phyloP scores from a whole-genome alignment of 2,329 filamentous ascomycete species.

The Cordyceps fumosorosea region DNA sequence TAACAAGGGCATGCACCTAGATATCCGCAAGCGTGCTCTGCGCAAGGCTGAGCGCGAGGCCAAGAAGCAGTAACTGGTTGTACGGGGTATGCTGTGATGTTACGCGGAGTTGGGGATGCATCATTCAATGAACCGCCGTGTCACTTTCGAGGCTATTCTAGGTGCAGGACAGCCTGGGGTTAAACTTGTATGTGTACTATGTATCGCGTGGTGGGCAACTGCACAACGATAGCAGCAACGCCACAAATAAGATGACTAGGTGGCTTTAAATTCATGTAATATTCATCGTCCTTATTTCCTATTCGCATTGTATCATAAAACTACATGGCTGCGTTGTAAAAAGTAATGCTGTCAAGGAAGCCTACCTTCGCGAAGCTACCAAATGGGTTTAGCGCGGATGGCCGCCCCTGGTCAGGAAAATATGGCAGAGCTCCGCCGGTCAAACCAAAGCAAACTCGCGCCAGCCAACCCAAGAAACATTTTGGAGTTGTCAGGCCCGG shows the following conservation, averaged over 20 bases:
- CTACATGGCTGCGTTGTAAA: too few species aligned
- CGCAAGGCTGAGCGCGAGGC: conserved; percentile 77
- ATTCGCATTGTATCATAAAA: too few species aligned
- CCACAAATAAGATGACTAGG: background rate
- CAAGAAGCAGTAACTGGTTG: conserved; percentile 50
- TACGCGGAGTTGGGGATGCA: background rate
- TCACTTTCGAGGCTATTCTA: background rate
- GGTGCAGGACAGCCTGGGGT: too few species aligned
- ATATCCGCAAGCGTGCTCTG: conserved; percentile 75
- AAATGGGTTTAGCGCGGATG: conserved; percentile 10
- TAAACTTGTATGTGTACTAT: too few species aligned
- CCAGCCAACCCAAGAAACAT: conserved; percentile 7
- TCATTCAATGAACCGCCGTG: background rate
- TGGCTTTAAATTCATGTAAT: background rate
- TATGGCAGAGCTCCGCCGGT: conserved; percentile 11
- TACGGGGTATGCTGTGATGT: background rate
- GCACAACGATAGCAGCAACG: too few species aligned
- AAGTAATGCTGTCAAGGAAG: background rate
- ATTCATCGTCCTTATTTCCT: background rate
- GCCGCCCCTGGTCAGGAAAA: conserved; percentile 8
- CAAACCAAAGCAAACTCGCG: background rate
- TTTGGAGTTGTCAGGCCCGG: background rate
- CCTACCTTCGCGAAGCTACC: background rate
- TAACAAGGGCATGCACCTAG: conserved; percentile 67
- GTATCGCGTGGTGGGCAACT: too few species aligned